Evolutionary conservation across 257 asterid genomes (phyloP), one percentile per base, ranked within the genome.

Genomic region (Solanum tarapatanum): DNA sequence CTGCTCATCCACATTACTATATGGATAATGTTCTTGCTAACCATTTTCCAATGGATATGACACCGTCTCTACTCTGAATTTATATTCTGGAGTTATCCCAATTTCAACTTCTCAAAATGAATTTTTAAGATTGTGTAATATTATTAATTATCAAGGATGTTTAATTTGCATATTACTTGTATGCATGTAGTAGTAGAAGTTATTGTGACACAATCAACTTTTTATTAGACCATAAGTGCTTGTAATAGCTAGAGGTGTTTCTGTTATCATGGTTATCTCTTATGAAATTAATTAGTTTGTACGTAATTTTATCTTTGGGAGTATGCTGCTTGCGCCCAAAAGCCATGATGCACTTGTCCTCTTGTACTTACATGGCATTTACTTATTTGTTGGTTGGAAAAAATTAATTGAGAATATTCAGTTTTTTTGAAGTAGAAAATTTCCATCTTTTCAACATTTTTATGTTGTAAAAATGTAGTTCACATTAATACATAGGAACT

Each of bases 21-120:
- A 91, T 95, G 95, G 98, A 94, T 86, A 92, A 89, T 37, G 95
- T 94, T 45, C 69, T 94, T 28, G 98, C 95, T 36, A 92, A 93
- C 73, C 94, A 98, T 32, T 97, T 90, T 26, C 90, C 99, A 0
- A 93, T 94, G 95, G 98, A 97, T 83, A 92, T 97, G 62, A 93
- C 99, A 4, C 94, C 97, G 0, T 83, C 97, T 6, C 93, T 94
- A 72, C 99, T 96, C 82, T 94, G 82, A 89, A 17, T 23, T 55
- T 16, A 14, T 16, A 30, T 37, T 69, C 32, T 17, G 17, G 75
- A 39, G 80, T 11, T 45, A 12, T 45, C 5, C 19, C 6, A 75
- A 74, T 21, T 74, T 11, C 58, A 62, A 32, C 66, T 84, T 68
- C 11, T 75, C 8, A 76, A 41, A 37, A 32, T 85, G 69, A 84